Evolutionary conservation across 352 stramenopile genomes (phyloP), one percentile per base, ranked within the genome.

Genomic region (Globisporangium echinulatum): DNA sequence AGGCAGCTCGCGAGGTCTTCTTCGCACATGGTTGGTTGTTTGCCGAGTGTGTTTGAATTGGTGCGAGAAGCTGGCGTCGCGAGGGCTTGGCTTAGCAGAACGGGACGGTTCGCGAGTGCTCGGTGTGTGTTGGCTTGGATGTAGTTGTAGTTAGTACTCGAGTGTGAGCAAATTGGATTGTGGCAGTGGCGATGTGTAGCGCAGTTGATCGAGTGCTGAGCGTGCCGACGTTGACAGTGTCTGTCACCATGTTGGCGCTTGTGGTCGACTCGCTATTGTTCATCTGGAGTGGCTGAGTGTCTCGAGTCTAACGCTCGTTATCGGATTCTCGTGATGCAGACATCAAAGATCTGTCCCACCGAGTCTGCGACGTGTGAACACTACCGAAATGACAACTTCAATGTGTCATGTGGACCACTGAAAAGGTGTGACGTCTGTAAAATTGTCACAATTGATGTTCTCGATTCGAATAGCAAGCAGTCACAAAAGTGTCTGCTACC

Each of bases 281-380:
- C 25, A 33, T 33, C 25, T 33, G 2, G 25, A 33, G 3, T 33
- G 25, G 25, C 25, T 2, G 25, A 33, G 25, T 33, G 2, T 33
- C 25, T 33, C 25, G 25, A 33, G 25, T 33, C 25, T 33, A 33
- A 33, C 25, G 25, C 25, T 33, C 25, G 25, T 33, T 33, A 33
- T 33, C 25, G 25, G 25, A 33, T 33, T 33, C 25, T 33, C 25
- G 25, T 33, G 25, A 33, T 3, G 25, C 25, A 33, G 25, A 33
- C 25, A 33, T 33, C 25, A 33, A 25, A 25, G 25, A 33, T 46
- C 15, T 15, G 54, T 63, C 38, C 19, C 60, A 67, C 9, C 13
- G 5, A 25, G 15, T 59, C 5, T 70, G 62, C 36, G 68, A 72
- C 43, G 62, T 63, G 69, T 63, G 68, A 9, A 51, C 4, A 56